Evolutionary conservation across 257 asterid species (phyloP), one percentile per base, ranked within the genome.

Genomic region (Scutellaria barbata): DNA sequence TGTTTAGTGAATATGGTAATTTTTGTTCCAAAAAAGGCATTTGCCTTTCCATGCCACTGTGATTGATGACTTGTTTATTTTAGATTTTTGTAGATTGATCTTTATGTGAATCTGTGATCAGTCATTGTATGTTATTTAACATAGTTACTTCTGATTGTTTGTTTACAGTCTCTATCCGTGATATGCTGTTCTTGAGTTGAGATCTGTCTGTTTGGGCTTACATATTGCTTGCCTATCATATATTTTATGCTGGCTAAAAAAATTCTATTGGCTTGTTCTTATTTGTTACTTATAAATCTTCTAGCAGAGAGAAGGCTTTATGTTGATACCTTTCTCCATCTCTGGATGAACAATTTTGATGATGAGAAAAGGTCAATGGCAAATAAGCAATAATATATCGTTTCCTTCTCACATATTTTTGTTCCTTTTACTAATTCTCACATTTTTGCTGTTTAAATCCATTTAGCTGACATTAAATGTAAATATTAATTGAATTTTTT

Each of bases 141-240:
- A 35, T 54, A 56, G 30, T 33, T 41, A 33, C 54, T 66, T 18
- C 39, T 42, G n/a, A 35, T 47, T 4, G 35, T 42, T 10, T 5
- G 25, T n/a, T 58, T 42, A 22, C 17, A n/a, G 56, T 50, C 16
- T 6, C 11, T n/a, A 16, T 51, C 14, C 42, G 5, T 65, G 58
- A 59, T 41, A 47, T 68, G 59, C 41, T 42, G 61, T 51, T 50
- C 71, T 43, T 7, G 66, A 45, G 25, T 56, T 22, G 25, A 22
- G 53, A 47, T 57, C 57, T 3, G 46, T 33, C 64, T 60, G 55
- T 40, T 58, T 72, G n/a, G 57, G 62, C 57, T 63, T 16, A 25
- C 50, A 70, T 57, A 35, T 63, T 64, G 63, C 37, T 62, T 18
- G 60, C 55, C 41, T 40, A 18, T 18, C 46, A 10, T 47, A n/a